Evolutionary conservation across 805 yeast genomes (phyloP), one percentile per base, ranked within the genome.

Genomic region (Metschnikowia lochheadii): DNA sequence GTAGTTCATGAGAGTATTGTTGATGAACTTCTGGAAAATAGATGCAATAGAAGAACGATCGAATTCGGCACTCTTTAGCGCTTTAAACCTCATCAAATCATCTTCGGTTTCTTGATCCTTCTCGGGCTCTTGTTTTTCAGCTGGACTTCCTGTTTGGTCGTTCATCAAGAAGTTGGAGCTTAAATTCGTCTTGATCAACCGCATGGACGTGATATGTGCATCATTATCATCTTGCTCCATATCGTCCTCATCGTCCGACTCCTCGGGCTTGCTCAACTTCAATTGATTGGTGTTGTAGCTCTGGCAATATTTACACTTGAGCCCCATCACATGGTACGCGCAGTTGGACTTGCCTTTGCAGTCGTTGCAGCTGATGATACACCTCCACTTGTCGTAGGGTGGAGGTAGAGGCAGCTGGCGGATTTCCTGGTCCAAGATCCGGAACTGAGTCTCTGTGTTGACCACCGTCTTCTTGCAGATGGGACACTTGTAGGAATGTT

Each of bases 401-500:
- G 82, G 79, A 0, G 97, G 97, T 63, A 91, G 70, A 13, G 83
- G 85, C 62, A 86, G 89, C 58, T 80, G 80, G 20, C 70, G 75
- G 48, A 91, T 88, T 68, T 91, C 97, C 60, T 80, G 83, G 67
- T 91, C 97, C 51, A 89, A 72, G 29, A 91, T 85, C 43, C 97
- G 73, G 64, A 92, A 92, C 63, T 89, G 88, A 1, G 94, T 83
- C 60, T 87, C 96, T 82, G 91, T 90, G 67, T 90, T 88, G 35
- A 86, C 76, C 46, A 92, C 82, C 0, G 96, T 85, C 57, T 87
- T 82, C 49, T 89, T 84, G 64, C 98, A 91, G 2, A 88, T 78
- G 1, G 98, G 98, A 66, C 98, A 91, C 64, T 89, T 88, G 74
- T 89, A 91, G 14, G 87, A 82, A 63, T 87, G 89, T 57, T 83